A percentile compares a stretch with the other conserved stretches of the same genome.
Evolutionary conservation across 2,329 filamentous ascomycete species (phyloP).

Genomic region (Paraphoma sp.): DNA sequence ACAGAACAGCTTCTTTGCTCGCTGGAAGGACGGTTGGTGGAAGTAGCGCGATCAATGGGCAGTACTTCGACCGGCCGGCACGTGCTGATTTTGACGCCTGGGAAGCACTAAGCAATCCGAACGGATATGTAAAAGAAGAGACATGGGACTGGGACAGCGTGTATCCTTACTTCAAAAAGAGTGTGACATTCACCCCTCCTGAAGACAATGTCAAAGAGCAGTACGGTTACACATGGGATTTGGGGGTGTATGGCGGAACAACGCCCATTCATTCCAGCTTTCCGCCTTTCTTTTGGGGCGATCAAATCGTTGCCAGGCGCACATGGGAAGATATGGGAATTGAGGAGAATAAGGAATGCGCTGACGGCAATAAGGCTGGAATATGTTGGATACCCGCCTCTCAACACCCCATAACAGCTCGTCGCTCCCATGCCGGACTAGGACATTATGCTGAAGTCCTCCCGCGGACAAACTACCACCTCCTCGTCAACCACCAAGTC

Average conservation of each 20-base stretch:
- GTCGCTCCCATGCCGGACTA: slow-evolving; percentile 12
- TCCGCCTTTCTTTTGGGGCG: slow-evolving; percentile 10
- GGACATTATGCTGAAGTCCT: slow-evolving; percentile 13
- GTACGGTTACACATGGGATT: slow-evolving; percentile 14
- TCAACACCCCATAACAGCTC: slow-evolving; percentile 7
- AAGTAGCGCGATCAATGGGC: slow-evolving; percentile 15
- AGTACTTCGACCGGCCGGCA: slow-evolving; percentile 8
- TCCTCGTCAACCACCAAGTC: slow-evolving; percentile 10
- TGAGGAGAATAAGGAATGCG: slow-evolving; percentile 2
- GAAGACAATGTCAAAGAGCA: background rate
- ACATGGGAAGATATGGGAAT: slow-evolving; percentile 11
- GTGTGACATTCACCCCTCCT: slow-evolving; percentile 13
- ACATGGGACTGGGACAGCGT: slow-evolving; percentile 21
- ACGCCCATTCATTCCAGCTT: slow-evolving; percentile 9
- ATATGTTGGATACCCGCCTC: slow-evolving; percentile 11
- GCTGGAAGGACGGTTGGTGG: slow-evolving; percentile 17
- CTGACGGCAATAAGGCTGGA: slow-evolving; percentile 8
- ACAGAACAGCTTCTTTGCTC: background rate
- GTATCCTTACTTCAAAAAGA: slow-evolving; percentile 22
- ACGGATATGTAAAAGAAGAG: background rate
- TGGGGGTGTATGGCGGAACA: slow-evolving; percentile 5
- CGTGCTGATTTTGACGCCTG: slow-evolving; percentile 15
- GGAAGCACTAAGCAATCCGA: slow-evolving; percentile 9
- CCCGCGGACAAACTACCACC: slow-evolving; percentile 13
- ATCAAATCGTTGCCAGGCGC: slow-evolving; percentile 1